A percentile compares a stretch with the other conserved stretches of the same genome.
phyloP scores from a whole-genome alignment of 208 protist species.

The Acanthamoeba healyi region DNA sequence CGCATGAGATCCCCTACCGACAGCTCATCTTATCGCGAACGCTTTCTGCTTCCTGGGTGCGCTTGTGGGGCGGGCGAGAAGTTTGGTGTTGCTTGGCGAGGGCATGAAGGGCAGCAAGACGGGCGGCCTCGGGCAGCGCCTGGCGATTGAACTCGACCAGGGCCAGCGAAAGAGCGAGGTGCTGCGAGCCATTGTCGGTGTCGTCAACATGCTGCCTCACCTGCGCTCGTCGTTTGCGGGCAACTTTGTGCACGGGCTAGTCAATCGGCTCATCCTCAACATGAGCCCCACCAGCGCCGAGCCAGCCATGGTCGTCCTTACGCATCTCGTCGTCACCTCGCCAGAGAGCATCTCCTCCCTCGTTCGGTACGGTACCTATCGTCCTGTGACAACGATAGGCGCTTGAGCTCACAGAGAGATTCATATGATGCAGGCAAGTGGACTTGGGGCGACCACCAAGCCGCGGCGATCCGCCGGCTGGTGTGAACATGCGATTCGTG shows the following conservation, averaged over 20 bases:
- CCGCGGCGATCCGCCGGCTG: neutral
- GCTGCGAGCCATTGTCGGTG: neutral
- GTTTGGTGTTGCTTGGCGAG: neutral
- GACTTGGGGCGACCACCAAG: neutral
- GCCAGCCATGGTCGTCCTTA: neutral
- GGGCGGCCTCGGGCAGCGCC: neutral
- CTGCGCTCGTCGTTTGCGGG: neutral
- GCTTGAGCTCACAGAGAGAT: too few relatives aligned
- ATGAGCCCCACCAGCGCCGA: neutral
- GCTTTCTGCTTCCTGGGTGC: too few relatives aligned
- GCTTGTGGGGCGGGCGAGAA: neutral
- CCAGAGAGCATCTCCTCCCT: neutral
- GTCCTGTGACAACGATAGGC: too few relatives aligned
- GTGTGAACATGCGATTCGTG: conserved; percentile 36
- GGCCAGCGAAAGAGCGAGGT: neutral
- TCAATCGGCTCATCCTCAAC: neutral
- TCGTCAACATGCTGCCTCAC: neutral
- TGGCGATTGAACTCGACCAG: neutral
- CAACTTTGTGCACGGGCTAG: neutral
- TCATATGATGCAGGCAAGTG: neutral
- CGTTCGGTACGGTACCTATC: neutral
- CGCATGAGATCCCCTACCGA: too few relatives aligned
- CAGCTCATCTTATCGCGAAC: too few relatives aligned
- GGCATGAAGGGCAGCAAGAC: neutral
- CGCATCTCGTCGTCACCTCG: neutral